phyloP scores from a whole-genome alignment of 225 moss, liverwort and hornwort species.

The Marchantia polymorpha region DNA sequence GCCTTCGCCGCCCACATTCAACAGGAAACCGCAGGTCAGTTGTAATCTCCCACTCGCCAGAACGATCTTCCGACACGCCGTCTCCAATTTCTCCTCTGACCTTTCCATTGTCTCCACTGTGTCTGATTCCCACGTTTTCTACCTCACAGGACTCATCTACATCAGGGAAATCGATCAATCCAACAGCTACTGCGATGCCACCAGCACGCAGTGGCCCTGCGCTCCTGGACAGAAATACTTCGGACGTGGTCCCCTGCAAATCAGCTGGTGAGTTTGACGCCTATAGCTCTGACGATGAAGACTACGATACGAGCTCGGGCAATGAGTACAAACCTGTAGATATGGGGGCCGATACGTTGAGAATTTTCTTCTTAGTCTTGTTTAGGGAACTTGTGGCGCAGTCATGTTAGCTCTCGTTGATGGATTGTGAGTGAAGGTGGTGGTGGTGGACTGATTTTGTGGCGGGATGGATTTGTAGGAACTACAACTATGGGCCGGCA shows the following conservation, averaged over 20 bases:
- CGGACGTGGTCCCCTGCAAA: conserved; percentile 50
- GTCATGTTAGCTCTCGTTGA: background rate
- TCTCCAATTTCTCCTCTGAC: background rate
- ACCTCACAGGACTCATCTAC: conserved; percentile 52
- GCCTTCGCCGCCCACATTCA: conserved; percentile 85
- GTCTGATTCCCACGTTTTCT: background rate
- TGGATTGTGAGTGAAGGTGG: no score
- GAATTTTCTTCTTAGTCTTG: background rate
- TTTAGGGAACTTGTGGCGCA: background rate
- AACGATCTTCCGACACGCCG: no score
- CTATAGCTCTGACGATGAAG: background rate
- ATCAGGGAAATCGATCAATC: conserved; percentile 73
- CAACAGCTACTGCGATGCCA: conserved; percentile 49
- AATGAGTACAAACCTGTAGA: no score
- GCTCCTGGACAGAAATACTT: conserved; percentile 42
- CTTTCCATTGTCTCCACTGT: background rate
- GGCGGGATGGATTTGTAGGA: conserved; percentile 27
- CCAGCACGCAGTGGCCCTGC: conserved; percentile 37
- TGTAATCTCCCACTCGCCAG: background rate
- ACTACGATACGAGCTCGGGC: background rate
- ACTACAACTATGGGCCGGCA: conserved; percentile 53
- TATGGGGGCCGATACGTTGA: background rate
- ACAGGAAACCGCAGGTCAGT: conserved; percentile 75
- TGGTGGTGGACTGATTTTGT: background rate
- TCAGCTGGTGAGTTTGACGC: conserved; percentile 41